These are phyloP conservation scores for Russula foetens DNA, from an alignment of 768 basidiomycete species.

Conservation along the genomic window DNA sequence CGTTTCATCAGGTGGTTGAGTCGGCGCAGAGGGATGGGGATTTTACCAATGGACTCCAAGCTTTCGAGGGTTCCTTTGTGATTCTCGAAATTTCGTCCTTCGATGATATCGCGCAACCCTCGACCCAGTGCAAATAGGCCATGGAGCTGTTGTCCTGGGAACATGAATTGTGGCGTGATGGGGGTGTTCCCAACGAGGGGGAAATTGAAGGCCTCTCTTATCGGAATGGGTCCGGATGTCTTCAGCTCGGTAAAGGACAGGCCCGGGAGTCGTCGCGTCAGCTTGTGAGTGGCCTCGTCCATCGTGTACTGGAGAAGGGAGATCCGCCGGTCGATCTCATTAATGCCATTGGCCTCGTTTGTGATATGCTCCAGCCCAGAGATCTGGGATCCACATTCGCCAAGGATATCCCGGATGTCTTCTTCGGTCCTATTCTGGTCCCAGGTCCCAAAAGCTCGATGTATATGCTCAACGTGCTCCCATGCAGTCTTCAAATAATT, in stretches of 20 bases:
- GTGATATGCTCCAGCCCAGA: not conserved
- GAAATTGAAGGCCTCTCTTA: not conserved
- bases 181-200: not conserved
- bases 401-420: not conserved
- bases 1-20: not conserved
- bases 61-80: not conserved
- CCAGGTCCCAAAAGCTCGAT: not conserved
- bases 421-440: not conserved
- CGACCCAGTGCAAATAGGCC: not conserved
- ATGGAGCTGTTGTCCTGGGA: not conserved
- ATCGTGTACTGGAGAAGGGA: not conserved
- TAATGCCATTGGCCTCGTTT: not conserved
- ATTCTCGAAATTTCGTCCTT: not conserved
- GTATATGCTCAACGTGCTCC: not conserved
- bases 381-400: not conserved
- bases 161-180: not conserved
- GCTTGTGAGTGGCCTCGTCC: not conserved
- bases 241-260: not conserved
- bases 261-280: constrained; percentile 5
- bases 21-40: too few species aligned
- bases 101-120: not conserved
- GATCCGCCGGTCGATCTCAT: not conserved
- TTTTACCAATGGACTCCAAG: not conserved
- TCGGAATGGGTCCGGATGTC: not conserved
- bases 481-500: not conserved